A percentile compares a stretch with the other conserved stretches of the same genome.
Evolutionary conservation across 1,284 basidiomycete genomes (phyloP).

Genomic region (Fereydounia khargensis): DNA sequence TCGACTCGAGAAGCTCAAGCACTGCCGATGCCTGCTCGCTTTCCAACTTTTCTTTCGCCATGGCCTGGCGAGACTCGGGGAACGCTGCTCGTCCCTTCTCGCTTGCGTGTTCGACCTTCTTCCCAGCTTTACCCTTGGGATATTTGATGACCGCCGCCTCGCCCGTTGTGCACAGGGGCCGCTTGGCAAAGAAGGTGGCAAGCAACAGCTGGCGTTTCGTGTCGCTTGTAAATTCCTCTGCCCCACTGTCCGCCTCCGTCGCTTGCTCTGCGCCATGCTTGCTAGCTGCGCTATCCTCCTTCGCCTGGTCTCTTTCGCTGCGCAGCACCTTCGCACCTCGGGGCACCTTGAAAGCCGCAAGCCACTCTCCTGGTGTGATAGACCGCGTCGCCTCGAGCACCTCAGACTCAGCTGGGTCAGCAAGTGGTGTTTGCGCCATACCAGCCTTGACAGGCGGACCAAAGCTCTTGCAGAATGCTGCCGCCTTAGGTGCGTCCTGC

Average conservation of each 20-base stretch:
- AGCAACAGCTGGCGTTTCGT: conserved; percentile 21
- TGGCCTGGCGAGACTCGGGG: too few relatives aligned
- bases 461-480: background rate
- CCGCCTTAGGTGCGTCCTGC: conserved; percentile 1
- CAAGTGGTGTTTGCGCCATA: background rate
- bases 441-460: background rate
- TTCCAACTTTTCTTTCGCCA: conserved; percentile 12
- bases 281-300: background rate
- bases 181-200: conserved; percentile 23
- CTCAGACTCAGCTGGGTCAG: conserved; percentile 4
- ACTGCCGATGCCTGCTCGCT: conserved; percentile 9
- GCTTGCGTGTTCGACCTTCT: conserved; percentile 1
- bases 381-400: conserved; percentile 24
- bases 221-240: conserved; percentile 8
- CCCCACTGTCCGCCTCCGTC: background rate
- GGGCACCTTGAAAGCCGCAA: conserved; percentile 25
- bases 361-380: conserved; percentile 18
- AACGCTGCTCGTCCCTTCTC: background rate
- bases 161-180: conserved; percentile 14
- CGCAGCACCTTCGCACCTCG: background rate
- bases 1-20: conserved; percentile 14
- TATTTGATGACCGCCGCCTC: conserved; percentile 8
- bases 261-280: conserved; percentile 1
- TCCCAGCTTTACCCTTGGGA: conserved; percentile 1
- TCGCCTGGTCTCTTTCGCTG: background rate